Percentiles rank a stretch among this genome's conserved stretches.
These are phyloP conservation scores for Nakazawaea peltata DNA, from an alignment of 805 yeast genomes.

Conservation along the genomic window DNA sequence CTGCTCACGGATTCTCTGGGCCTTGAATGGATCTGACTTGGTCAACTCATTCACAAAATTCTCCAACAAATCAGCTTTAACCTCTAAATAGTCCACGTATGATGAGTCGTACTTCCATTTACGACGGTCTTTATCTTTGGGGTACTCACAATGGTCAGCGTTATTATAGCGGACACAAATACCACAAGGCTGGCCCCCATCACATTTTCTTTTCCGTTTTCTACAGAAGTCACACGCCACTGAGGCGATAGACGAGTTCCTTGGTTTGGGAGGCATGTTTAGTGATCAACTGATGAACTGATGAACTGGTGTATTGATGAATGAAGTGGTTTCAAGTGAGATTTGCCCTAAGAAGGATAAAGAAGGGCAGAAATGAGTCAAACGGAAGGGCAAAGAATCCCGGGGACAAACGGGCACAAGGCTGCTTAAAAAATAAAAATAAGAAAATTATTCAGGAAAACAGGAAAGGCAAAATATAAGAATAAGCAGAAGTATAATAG, in stretches of 20 bases:
- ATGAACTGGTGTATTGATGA: no score
- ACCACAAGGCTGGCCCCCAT: conserved; percentile 20
- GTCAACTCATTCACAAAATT: conserved; percentile 19
- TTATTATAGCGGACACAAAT: conserved; percentile 18
- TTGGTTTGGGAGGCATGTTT: not conserved
- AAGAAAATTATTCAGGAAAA: no score
- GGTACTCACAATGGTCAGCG: conserved; percentile 18
- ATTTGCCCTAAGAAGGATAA: no score
- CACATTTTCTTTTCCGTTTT: conserved; percentile 22
- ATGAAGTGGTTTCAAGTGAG: no score
- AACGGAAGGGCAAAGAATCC: no score
- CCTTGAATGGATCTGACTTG: conserved; percentile 14
- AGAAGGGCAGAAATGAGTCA: no score
- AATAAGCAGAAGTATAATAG: no score
- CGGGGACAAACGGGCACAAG: no score
- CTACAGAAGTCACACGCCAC: conserved; percentile 15
- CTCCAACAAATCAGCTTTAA: conserved; percentile 20
- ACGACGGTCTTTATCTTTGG: conserved; percentile 17
- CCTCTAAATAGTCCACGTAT: conserved; percentile 21
- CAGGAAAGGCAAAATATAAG: no score
- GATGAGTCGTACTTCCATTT: conserved; percentile 24
- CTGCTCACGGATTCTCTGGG: conserved; percentile 4
- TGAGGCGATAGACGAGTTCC: conserved; percentile 4
- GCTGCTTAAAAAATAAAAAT: no score
- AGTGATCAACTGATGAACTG: no score